A percentile compares a stretch with the other conserved stretches of the same genome.
Evolutionary conservation across 1,284 basidiomycete species (phyloP).

Genomic region (Ceratobasidium sp.): DNA sequence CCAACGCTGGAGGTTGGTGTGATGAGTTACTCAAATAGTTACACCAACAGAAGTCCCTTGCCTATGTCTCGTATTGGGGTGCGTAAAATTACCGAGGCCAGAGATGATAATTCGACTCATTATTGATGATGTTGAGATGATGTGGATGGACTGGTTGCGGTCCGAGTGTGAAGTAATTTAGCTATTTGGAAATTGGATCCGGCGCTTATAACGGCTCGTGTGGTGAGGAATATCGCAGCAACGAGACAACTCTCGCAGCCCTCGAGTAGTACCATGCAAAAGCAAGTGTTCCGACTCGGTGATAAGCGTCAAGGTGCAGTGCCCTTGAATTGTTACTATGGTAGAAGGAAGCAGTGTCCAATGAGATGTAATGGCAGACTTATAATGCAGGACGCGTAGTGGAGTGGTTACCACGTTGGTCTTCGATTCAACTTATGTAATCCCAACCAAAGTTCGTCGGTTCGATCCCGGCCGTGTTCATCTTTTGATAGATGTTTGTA

Average conservation of each 20-base stretch:
- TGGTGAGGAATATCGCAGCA: not conserved
- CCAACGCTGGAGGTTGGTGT: slow-evolving; percentile 64
- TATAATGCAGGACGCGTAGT: slow-evolving; percentile 32
- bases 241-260: too few relatives aligned
- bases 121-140: not conserved
- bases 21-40: slow-evolving; percentile 29
- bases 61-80: slow-evolving; percentile 72
- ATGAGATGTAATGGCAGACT: too few relatives aligned
- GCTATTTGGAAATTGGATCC: too few relatives aligned
- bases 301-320: not conserved
- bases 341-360: too few relatives aligned
- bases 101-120: slow-evolving; percentile 58
- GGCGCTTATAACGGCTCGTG: not conserved
- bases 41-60: slow-evolving; percentile 48
- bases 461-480: too few relatives aligned
- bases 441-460: too few relatives aligned
- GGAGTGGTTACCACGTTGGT: slow-evolving; percentile 43
- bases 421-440: slow-evolving; percentile 18
- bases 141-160: not conserved
- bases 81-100: slow-evolving; percentile 70
- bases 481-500: too few relatives aligned
- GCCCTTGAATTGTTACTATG: too few relatives aligned
- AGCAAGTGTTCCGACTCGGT: not conserved
- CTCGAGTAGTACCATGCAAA: not conserved
- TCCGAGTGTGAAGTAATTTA: not conserved